These are phyloP conservation scores for Hortaea werneckii DNA, from an alignment of 2,329 filamentous ascomycete genomes.

Conservation along the genomic window DNA sequence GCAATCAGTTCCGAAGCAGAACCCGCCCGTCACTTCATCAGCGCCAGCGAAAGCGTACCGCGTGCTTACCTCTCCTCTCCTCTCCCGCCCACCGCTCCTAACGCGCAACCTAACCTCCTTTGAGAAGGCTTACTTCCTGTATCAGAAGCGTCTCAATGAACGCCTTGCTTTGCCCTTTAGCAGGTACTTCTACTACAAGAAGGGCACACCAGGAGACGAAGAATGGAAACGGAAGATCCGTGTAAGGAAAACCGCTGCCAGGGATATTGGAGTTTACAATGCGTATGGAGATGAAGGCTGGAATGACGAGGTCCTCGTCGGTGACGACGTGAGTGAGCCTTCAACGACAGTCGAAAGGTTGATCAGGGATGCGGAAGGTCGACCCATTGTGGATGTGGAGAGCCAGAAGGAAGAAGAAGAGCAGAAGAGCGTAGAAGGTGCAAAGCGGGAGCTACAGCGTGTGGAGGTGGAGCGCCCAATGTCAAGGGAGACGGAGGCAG, in stretches of 20 bases:
- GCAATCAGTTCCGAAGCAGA: conserved; percentile 17
- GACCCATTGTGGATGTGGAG: conserved; percentile 36
- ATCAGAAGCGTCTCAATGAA: conserved; percentile 94
- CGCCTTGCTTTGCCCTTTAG: conserved; percentile 79
- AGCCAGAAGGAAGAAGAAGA: conserved; percentile 36
- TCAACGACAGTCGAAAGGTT: conserved; percentile 57
- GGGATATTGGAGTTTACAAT: conserved; percentile 78
- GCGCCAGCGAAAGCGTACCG: conserved; percentile 35
- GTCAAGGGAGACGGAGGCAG: conserved; percentile 66
- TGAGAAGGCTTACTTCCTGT: conserved; percentile 89
- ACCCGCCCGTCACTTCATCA: conserved; percentile 34
- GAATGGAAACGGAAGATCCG: conserved; percentile 84
- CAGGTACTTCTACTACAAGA: conserved; percentile 89
- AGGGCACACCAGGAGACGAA: conserved; percentile 68
- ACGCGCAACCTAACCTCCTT: conserved; percentile 77
- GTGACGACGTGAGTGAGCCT: conserved; percentile 56
- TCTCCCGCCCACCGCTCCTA: conserved; percentile 79
- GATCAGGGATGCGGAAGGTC: conserved; percentile 61
- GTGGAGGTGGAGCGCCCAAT: conserved; percentile 54
- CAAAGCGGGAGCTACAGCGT: conserved; percentile 14
- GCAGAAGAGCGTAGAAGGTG: conserved; percentile 17
- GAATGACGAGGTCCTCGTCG: conserved; percentile 83
- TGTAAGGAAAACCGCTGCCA: conserved; percentile 65
- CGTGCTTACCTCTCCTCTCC: conserved; percentile 58
- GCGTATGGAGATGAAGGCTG: conserved; percentile 64